Conservation (phyloP, 140 eudicot species). For the Flaveria floridana region DNA sequence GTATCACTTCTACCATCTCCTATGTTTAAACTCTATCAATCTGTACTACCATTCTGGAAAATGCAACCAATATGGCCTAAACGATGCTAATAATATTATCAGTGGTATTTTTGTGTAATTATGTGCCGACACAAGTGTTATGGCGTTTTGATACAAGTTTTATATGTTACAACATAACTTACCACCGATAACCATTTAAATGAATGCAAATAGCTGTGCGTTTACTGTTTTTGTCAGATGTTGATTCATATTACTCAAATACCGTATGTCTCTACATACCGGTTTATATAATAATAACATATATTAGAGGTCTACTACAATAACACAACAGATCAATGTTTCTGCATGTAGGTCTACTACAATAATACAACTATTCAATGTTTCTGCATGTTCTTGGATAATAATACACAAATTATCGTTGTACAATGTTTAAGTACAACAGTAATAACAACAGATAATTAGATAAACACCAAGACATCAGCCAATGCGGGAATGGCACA, state of each 20-base stretch:
- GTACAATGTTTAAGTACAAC: slow-evolving; percentile 11
- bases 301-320: background rate
- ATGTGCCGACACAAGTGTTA: background rate
- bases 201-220: background rate
- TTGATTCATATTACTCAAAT: background rate
- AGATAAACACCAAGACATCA: background rate
- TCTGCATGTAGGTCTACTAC: background rate
- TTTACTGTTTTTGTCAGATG: background rate
- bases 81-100: slow-evolving; percentile 10
- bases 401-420: slow-evolving; percentile 1
- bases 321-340: too few relatives aligned
- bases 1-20: slow-evolving; percentile 4
- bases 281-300: background rate
- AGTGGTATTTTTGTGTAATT: background rate
- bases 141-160: background rate
- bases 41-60: slow-evolving; percentile 14
- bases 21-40: slow-evolving; percentile 2
- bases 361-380: background rate
- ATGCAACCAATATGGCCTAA: slow-evolving; percentile 18
- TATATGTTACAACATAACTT: background rate
- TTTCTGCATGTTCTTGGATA: slow-evolving; percentile 16
- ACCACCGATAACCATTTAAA: background rate
- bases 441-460: background rate
- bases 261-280: background rate
- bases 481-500: slow-evolving; percentile 2